Base-by-base conservation (phyloP, 768 basidiomycete genomes). In the Rhizopogon vinicolor region DNA sequence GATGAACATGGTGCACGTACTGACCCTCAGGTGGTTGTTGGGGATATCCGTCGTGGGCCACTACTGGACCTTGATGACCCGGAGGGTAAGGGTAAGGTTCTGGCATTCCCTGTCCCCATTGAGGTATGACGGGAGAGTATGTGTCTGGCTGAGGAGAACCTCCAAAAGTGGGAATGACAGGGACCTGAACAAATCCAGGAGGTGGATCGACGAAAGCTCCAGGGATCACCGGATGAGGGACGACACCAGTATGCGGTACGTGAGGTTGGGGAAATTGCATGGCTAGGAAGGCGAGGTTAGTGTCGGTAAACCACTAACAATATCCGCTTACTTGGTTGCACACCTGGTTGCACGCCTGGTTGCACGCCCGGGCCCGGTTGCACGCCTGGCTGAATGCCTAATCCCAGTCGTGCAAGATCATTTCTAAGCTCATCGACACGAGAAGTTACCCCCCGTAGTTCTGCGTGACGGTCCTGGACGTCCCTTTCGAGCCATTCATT, bases 401-500 rank as follows among this genome's bases (percentile, higher is more conserved):
- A 60, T 49, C 77, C 69, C 8, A 85, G 58, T 43, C 79, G 74
- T 33, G 78, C 75, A 42, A 79, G 52, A 40, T 75, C 78, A 3
- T 74, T 70, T 31, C 73, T 66, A 5, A 84, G 64, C 48, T 73
- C 70, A 59, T 81, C 77, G 6, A 93, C 74, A 10, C 87, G 80
- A 16, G 81, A 83, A 42, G 81, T 74, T 7, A 93, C 81, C 8
- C 80, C 82, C 16, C 78, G 78, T 40, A 93, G 70, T 64, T 92
- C 91, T 3, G 80, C 75, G 58, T 90, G 90, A 22, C 91, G 84
- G 68, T 91, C 89, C 44, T 79, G 77, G 0, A 91, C 89, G 66
- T 93, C 91, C 35, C 84, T 79, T 54, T 79, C 84, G 14, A 93
- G 72, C 91, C 91, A 93, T 35, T 82, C 79, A 59, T 93, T 93